Percentiles rank a stretch among this genome's conserved stretches.
phyloP scores from a whole-genome alignment of 495 filamentous ascomycete genomes.

The Rostrohypoxylon terebratum region DNA sequence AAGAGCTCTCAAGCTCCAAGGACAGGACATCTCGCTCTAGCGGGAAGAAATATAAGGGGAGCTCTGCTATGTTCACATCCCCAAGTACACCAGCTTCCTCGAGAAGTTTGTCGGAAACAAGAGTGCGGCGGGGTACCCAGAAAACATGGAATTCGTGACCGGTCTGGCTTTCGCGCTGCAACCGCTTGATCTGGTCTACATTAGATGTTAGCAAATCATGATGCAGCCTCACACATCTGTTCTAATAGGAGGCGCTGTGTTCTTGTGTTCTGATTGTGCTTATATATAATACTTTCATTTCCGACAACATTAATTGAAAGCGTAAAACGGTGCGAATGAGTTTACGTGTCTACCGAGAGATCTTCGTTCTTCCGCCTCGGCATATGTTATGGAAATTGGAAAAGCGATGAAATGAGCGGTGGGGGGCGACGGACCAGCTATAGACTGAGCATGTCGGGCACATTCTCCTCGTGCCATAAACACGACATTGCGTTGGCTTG shows the following conservation, averaged over 20 bases:
- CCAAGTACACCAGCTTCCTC: constrained; percentile 95
- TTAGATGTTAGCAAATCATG: constrained; percentile 51
- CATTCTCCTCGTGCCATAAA: constrained; percentile 93
- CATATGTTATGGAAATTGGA: constrained; percentile 10
- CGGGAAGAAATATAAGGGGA: constrained; percentile 89
- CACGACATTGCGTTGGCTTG: constrained; percentile 92
- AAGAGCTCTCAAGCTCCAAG: constrained; percentile 87
- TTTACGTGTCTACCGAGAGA: constrained; percentile 45
- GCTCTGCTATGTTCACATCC: constrained; percentile 87
- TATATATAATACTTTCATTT: constrained; percentile 39
- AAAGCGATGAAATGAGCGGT: constrained; percentile 23
- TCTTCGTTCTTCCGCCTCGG: constrained; percentile 24
- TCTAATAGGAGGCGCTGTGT: constrained; percentile 23
- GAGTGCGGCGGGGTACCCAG: constrained; percentile 90
- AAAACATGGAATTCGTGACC: constrained; percentile 96
- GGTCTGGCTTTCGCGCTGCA: constrained; percentile 83
- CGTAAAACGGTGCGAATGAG: constrained; percentile 29
- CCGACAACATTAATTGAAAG: constrained; percentile 37
- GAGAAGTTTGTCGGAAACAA: constrained; percentile 89
- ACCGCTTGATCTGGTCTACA: constrained; percentile 88
- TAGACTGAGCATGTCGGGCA: constrained; percentile 78
- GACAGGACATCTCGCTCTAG: constrained; percentile 92
- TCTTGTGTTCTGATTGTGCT: constrained; percentile 17
- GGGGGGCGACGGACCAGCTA: constrained; percentile 80
- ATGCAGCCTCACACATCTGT: constrained; percentile 20